Percentiles rank a stretch among this genome's conserved stretches.
These are phyloP conservation scores for Leccinum cinnamomeum DNA, from an alignment of 1,284 basidiomycete genomes.

Conservation along the genomic window DNA sequence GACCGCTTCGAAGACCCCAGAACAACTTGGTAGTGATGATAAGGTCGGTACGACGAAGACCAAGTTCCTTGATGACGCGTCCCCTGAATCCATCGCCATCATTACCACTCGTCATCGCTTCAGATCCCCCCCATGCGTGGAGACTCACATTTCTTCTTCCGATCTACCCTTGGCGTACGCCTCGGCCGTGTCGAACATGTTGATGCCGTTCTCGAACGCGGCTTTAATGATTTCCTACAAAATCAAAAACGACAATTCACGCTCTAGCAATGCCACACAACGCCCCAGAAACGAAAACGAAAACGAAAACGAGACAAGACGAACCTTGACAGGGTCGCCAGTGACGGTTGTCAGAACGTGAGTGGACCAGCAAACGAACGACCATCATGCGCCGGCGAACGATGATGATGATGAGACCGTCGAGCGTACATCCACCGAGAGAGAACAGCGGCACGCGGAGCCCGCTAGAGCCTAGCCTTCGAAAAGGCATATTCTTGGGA, in stretches of 20 bases:
- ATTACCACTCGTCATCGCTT: background rate
- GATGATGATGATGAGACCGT: background rate
- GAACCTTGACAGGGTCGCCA: constrained; percentile 49
- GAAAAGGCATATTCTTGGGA: constrained; percentile 68
- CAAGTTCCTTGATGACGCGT: constrained; percentile 66
- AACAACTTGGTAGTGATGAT: constrained; percentile 65
- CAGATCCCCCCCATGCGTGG: background rate
- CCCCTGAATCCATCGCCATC: constrained; percentile 40
- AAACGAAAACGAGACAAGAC: background rate
- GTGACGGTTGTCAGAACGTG: constrained; percentile 29
- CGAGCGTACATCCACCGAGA: constrained; percentile 65
- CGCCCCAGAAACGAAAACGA: background rate
- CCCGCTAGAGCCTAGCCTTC: constrained; percentile 69
- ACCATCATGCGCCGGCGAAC: background rate
- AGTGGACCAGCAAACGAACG: background rate
- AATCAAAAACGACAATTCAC: background rate
- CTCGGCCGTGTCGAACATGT: constrained; percentile 63
- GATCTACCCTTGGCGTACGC: constrained; percentile 53
- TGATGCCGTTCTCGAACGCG: constrained; percentile 49
- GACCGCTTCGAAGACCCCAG: constrained; percentile 48
- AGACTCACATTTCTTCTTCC: constrained; percentile 41
- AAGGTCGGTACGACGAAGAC: constrained; percentile 60
- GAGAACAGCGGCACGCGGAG: constrained; percentile 76
- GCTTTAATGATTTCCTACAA: constrained; percentile 41
- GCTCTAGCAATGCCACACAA: background rate